These are phyloP conservation scores for Gomphus bonarii DNA, from an alignment of 1,284 basidiomycete species.

Conservation along the genomic window DNA sequence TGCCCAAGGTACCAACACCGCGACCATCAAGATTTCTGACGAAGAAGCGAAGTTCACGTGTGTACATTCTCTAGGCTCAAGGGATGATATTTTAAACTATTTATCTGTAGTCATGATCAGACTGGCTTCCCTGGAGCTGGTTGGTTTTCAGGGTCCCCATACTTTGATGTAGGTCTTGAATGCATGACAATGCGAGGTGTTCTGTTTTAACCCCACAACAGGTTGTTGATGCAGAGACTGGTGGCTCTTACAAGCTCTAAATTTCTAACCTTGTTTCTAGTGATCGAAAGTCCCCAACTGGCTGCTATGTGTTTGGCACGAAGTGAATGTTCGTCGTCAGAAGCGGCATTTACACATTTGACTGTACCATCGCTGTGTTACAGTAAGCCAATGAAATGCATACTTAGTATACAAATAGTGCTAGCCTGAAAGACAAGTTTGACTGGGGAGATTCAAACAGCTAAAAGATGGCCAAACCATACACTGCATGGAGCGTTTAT, in stretches of 20 bases:
- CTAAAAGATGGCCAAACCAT: no score
- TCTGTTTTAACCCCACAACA: not conserved
- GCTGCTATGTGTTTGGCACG: no score
- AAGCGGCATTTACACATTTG: no score
- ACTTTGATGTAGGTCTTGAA: slow-evolving; percentile 7
- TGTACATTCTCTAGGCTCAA: slow-evolving; percentile 8
- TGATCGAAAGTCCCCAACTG: no score
- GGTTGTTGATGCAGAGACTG: slow-evolving; percentile 10
- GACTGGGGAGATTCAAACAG: no score
- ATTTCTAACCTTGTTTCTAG: no score
- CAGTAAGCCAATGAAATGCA: no score
- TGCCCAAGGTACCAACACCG: slow-evolving; percentile 23
- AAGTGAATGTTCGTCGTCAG: no score
- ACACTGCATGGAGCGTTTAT: no score
- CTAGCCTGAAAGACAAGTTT: no score
- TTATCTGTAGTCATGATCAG: slow-evolving; percentile 2
- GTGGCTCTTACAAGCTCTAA: slow-evolving; percentile 5
- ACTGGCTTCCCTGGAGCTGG: slow-evolving; percentile 25
- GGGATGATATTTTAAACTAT: not conserved
- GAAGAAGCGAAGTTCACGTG: slow-evolving; percentile 22
- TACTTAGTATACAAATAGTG: no score
- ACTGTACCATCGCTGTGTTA: no score
- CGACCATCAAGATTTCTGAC: slow-evolving; percentile 21
- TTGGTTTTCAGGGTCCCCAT: slow-evolving; percentile 22
- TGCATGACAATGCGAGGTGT: not conserved